Conservation (phyloP, 192 early-diverging fungal genomes). For the Backusella luteola region DNA sequence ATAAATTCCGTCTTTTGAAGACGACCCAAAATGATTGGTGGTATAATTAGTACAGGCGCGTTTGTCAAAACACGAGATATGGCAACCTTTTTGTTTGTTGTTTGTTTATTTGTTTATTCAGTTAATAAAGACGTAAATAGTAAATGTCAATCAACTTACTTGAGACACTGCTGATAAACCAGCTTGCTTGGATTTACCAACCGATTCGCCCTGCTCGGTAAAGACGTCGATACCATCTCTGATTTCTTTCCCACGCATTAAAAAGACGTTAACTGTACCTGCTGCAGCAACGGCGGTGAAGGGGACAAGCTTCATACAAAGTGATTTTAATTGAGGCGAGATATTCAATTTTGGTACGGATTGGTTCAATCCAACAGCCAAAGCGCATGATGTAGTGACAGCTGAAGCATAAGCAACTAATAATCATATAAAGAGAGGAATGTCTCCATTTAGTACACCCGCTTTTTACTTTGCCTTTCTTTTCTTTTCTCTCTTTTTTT, state of each 20-base stretch:
- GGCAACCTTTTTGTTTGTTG: slow-evolving; percentile 47
- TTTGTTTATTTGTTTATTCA: background rate
- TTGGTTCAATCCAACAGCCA: slow-evolving; percentile 72
- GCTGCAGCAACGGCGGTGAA: slow-evolving; percentile 79
- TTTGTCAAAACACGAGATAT: slow-evolving; percentile 75
- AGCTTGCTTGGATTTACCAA: slow-evolving; percentile 69
- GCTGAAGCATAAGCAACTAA: slow-evolving; percentile 73
- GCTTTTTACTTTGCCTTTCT: too few relatives aligned
- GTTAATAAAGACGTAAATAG: background rate
- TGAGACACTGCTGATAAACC: slow-evolving; percentile 66
- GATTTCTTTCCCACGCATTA: slow-evolving; percentile 84
- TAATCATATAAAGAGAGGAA: background rate
- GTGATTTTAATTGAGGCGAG: slow-evolving; percentile 36
- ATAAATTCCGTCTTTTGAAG: slow-evolving; percentile 62
- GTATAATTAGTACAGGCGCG: slow-evolving; percentile 70
- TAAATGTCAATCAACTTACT: slow-evolving; percentile 18
- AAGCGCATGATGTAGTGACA: slow-evolving; percentile 72
- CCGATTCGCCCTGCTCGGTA: slow-evolving; percentile 58
- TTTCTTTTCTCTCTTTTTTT: too few relatives aligned
- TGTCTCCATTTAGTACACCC: background rate
- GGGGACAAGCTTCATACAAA: slow-evolving; percentile 58
- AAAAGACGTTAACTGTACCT: slow-evolving; percentile 78
- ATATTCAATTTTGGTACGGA: slow-evolving; percentile 57
- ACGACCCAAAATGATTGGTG: slow-evolving; percentile 65
- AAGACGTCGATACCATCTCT: slow-evolving; percentile 76